Evolutionary conservation across 345 rosid species (phyloP).

Genomic region (Pseudoturritis turrita): DNA sequence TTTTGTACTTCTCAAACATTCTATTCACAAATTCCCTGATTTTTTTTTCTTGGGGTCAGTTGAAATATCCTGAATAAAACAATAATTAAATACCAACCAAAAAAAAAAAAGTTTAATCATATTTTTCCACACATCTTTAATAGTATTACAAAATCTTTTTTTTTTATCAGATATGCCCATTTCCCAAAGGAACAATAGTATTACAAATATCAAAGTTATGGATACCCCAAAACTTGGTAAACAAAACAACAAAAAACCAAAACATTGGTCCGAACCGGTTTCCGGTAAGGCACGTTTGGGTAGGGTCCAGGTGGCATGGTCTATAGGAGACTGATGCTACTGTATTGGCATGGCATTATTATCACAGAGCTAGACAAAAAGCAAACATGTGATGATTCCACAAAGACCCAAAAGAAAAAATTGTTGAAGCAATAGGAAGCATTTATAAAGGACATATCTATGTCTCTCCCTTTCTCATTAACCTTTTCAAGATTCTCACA

Average conservation of each 20-base stretch:
- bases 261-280: background rate
- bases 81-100: too few relatives aligned
- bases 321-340: slow-evolving; percentile 4
- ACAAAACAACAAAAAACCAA: background rate
- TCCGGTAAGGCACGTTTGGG: slow-evolving; percentile 11
- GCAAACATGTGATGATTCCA: slow-evolving; percentile 38
- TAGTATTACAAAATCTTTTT: too few relatives aligned
- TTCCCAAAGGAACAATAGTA: too few relatives aligned
- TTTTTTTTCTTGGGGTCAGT: too few relatives aligned
- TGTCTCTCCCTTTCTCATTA: slow-evolving; percentile 11
- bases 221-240: background rate
- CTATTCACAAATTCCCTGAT: too few relatives aligned
- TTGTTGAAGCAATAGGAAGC: slow-evolving; percentile 25
- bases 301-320: slow-evolving; percentile 19
- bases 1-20: too few relatives aligned
- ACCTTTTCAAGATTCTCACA: slow-evolving; percentile 26
- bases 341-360: slow-evolving; percentile 27
- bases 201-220: background rate
- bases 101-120: too few relatives aligned
- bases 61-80: too few relatives aligned
- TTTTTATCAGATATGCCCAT: too few relatives aligned
- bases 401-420: slow-evolving; percentile 18
- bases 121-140: too few relatives aligned
- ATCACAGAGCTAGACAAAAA: slow-evolving; percentile 25
- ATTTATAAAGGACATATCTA: slow-evolving; percentile 11